Base-by-base conservation (phyloP, 352 stramenopile genomes). In the Vaucheria bursata region DNA sequence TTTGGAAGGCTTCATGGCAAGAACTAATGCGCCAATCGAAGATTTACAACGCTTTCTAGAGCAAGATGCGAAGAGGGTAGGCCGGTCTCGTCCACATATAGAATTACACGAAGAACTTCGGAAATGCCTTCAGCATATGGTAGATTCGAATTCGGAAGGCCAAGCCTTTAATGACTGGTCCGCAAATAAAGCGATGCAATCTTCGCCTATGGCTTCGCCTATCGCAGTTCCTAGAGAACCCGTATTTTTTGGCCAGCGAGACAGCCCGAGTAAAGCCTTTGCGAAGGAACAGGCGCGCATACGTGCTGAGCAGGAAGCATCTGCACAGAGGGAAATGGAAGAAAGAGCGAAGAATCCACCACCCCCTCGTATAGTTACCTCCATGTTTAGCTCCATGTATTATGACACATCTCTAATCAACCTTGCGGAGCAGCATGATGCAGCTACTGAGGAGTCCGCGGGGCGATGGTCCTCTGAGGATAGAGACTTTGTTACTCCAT, bases 401-500 rank as follows among this genome's bases (percentile, higher is more conserved):
- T 31, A 2, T 31, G 2, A 34, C 37, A 68, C 8, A 34, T 68
- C 2, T 68, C 53, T 31, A 34, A 31, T 7, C 53, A 68, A 7
- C 53, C 37, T 31, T 2, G 37, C 2, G 31, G 53, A 34, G 53
- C 8, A 7, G 53, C 2, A 2, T 34, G 53, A 59, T 34, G 53
- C 2, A 31, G 53, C 53, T 2, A 2, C 53, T 37, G 53, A 7
- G 8, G 53, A 7, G 53, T 31, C 2, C 53, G 53, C 8, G 31
- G n/a, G n/a, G 53, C 53, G 53, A 2, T 68, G 53, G 53, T 68
- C 53, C 2, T 8, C 53, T 2, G 53, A 68, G 53, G 53, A 68
- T 34, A 31, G 53, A 31, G 53, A 68, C 53, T 68, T 68, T 7
- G 53, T 68, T 34, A 68, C 53, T 31, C 53, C 53, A 2, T 68